Evolutionary conservation across 73 alveolate genomes (phyloP), one percentile per base, ranked within the genome.

Genomic region (Paramecium primaurelia): DNA sequence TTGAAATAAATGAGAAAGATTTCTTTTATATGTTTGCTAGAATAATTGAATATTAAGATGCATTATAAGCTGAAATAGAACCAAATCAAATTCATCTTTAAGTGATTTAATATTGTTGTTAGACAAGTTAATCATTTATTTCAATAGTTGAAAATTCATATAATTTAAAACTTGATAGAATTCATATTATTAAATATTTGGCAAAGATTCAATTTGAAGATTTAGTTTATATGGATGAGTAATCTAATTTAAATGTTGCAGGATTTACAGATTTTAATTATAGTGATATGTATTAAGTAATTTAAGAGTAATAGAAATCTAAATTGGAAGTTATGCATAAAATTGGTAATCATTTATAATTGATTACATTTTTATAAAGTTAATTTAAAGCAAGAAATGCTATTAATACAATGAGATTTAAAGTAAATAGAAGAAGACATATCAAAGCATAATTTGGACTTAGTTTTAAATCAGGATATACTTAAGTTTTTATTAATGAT

Each of bases 221-320:
- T 80, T 26, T 80, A 25, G 20, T 80, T 6, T 80, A 44, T 47
- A 40, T 80, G 47, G 75, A 80, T 20, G 47, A 49, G 6, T 22
- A 44, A 26, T 9, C 16, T 8, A 73, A 73, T 73, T 44, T 80
- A 26, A 14, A 80, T 4, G 18, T 80, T 9, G 49, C 32, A 25
- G 91, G 91, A 1, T 42, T 80, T 10, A 80, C 77, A 1, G 91
- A 80, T 44, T 80, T 80, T n/a, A 6, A 5, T 22, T 80, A 80
- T 49, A 32, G 64, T 32, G 91, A 80, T 9, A 49, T 36, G 34
- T 80, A 32, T 16, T 8, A 22, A 40, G 20, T 28, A 3, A 64
- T 18, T 10, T 25, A 44, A 9, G 51, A n/a, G 45, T 42, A 40
- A 25, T 47, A 80, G 8, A 26, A 22, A 42, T 47, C 2, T 2